Base-by-base conservation (phyloP, 192 early-diverging fungal genomes). In the Tieghemiomyces parasiticus region DNA sequence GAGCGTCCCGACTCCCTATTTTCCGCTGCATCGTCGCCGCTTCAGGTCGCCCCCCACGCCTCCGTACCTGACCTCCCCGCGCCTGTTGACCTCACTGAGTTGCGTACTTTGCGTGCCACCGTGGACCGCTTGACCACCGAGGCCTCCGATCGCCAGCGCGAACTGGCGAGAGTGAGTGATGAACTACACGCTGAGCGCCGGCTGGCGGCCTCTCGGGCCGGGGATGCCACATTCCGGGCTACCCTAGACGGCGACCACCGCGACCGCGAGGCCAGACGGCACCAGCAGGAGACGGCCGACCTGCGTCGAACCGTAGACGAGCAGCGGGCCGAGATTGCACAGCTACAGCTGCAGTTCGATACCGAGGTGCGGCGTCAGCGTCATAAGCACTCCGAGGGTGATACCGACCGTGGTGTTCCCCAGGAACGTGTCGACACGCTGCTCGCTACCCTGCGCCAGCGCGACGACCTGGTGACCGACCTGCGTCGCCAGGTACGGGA, bases 351-450 rank as follows among this genome's bases (percentile, higher is more conserved):
- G 22, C 49, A 28, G 12, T 25, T 50, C 22, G 22, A 50, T 10
- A 26, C 49, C 24, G 49, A 50, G 4, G 22, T 25, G 22, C 13
- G 22, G 2, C n/a, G 26, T 13, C n/a, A n/a, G n/a, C 20, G 26
- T 2, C 49, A 50, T 26, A 26, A 50, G 49, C n/a, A n/a, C n/a
- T n/a, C n/a, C n/a, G n/a, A 45, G 12, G 20, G 12, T 20, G 12
- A 45, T 13, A 10, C 10, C 10, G 49, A 20, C 22, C 49, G 20
- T 1, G 26, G 12, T 19, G 26, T 10, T 25, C n/a, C 20, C 12
- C 49, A 50, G 26, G 22, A 28, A 12, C 49, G 49, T 25, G 26
- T 50, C 49, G 49, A 50, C 49, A 25, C 20, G 49, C 49, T 50
- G 24, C n/a, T 50, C 22, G 26, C n/a, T 20, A 26, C n/a, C 24